Base-by-base conservation (phyloP, 2,329 filamentous ascomycete species). In the Colletotrichum theobromicola region DNA sequence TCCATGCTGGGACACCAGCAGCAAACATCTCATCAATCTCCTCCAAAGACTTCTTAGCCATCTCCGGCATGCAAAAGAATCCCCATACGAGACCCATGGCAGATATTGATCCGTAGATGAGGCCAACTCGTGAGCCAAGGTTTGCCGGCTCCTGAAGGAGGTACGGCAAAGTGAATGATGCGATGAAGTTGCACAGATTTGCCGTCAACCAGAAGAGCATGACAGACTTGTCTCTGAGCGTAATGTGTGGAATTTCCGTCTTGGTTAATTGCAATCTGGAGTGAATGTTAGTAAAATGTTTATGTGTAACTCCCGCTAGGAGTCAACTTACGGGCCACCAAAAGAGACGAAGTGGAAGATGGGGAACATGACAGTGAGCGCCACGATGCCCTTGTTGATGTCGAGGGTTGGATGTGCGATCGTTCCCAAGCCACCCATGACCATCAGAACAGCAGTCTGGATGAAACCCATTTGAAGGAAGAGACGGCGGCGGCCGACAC, bases 281-380 rank as follows among this genome's bases (percentile, higher is more conserved):
- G 35, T 16, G 10, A 7, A 4, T 12, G 61, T 71, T 12, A 74
- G 61, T 16, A 13, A 10, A 8, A 2, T 4, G 2, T 4, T 7
- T 34, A 13, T 2, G 5, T 15, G 3, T 18, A 13, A 60, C 2
- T 8, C 18, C 16, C n/a, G 18, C 15, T 1, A 7, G 5, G 24
- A 13, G 10, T 4, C 1, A 4, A 72, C 74, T 74, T 58, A 75
- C 74, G 66, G 66, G 28, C 71, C 74, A 6, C 74, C 74, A 35
- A 76, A 76, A 8, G 71, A 74, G 2, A 74, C 66, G 10, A 76
- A 76, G n/a, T 76, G 72, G 6, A 70, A 74, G 13, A 74, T 53
- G 1, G 76, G 75, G n/a, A 79, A 81, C 2, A 81, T 15, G 0
- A 79, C 78, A 12, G 79, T 77, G 77, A 81, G 79, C 0, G 78